Evolutionary conservation across 2,329 filamentous ascomycete species (phyloP).

Genomic region (Penicillium sp.): DNA sequence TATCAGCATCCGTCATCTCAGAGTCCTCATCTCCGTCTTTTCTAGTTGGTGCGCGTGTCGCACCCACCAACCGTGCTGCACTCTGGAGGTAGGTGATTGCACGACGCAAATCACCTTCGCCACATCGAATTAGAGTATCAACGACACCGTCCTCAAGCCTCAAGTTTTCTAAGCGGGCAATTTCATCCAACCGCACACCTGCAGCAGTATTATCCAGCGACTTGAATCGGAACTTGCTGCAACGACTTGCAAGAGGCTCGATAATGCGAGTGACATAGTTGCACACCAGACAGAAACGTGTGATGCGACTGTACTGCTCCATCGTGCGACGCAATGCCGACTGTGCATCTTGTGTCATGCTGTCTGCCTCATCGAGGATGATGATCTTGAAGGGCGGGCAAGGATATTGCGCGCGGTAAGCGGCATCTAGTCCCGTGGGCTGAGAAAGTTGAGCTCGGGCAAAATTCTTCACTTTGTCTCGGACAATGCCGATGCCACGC

Average conservation of each 20-base stretch:
- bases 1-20: slow-evolving; percentile 60
- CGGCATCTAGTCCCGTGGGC: slow-evolving; percentile 64
- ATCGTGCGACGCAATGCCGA: slow-evolving; percentile 89
- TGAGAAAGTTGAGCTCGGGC: slow-evolving; percentile 91
- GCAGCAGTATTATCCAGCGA: slow-evolving; percentile 85
- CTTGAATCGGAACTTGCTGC: slow-evolving; percentile 98
- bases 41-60: slow-evolving; percentile 46
- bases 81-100: slow-evolving; percentile 96
- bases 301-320: slow-evolving; percentile 97
- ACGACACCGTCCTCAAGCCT: slow-evolving; percentile 72
- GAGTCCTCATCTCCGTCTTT: slow-evolving; percentile 55
- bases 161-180: slow-evolving; percentile 76
- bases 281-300: slow-evolving; percentile 93
- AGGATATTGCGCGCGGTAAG: slow-evolving; percentile 68
- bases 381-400: slow-evolving; percentile 99
- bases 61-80: slow-evolving; percentile 81
- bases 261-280: slow-evolving; percentile 99
- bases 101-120: slow-evolving; percentile 91
- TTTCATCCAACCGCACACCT: slow-evolving; percentile 72
- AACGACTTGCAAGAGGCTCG: slow-evolving; percentile 87
- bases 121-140: slow-evolving; percentile 79
- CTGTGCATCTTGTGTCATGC: slow-evolving; percentile 98
- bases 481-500: slow-evolving; percentile 93
- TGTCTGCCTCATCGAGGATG: slow-evolving; percentile 95
- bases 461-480: slow-evolving; percentile 98